Evolutionary conservation across 768 basidiomycete species (phyloP).

Genomic region (Collybiopsis luxurians): DNA sequence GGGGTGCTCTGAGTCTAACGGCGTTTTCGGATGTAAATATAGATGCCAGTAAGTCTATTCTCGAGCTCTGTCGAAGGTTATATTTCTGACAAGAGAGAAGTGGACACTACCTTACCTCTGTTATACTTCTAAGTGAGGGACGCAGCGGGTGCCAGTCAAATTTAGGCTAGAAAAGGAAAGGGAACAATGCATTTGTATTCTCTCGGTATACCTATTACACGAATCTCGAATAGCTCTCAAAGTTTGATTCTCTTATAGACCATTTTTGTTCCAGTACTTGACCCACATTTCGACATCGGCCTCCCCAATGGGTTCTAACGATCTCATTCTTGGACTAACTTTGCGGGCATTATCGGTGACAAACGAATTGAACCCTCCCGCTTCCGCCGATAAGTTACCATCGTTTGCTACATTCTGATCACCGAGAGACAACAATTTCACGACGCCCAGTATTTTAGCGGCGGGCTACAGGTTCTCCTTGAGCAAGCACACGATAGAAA

Average conservation of each 20-base stretch:
- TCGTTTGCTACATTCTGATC: background rate
- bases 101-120: too few relatives aligned
- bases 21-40: too few relatives aligned
- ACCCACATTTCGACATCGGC: slow-evolving; percentile 17
- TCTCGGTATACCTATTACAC: too few relatives aligned
- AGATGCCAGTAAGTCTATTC: too few relatives aligned
- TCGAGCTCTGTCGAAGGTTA: too few relatives aligned
- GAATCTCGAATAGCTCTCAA: too few relatives aligned
- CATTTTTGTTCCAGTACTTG: slow-evolving; percentile 15
- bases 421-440: background rate
- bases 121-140: too few relatives aligned
- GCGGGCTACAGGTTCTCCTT: background rate
- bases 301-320: slow-evolving; percentile 12
- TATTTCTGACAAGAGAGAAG: too few relatives aligned
- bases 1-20: slow-evolving; percentile 37
- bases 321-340: slow-evolving; percentile 13
- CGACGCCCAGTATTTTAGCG: background rate
- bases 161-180: too few relatives aligned
- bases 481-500: background rate
- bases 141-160: too few relatives aligned
- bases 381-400: background rate
- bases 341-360: slow-evolving; percentile 6
- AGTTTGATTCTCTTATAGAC: too few relatives aligned
- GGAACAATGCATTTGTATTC: too few relatives aligned
- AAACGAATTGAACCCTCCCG: slow-evolving; percentile 9